Evolutionary conservation across 1,284 basidiomycete genomes (phyloP).

Genomic region (Malassezia sp.): DNA sequence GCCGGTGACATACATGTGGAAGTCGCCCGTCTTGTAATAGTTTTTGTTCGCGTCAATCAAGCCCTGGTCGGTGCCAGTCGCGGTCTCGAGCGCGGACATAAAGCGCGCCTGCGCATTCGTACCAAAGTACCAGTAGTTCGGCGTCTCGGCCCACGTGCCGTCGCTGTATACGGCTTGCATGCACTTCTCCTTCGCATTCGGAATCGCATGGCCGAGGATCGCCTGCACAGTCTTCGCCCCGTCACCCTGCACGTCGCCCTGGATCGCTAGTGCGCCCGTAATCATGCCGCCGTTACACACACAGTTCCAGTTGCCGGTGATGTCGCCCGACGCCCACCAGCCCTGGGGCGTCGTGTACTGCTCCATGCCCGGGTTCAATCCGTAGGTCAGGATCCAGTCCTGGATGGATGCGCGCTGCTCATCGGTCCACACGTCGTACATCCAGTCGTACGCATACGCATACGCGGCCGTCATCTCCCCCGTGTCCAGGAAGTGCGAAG

Average conservation of each 20-base stretch:
- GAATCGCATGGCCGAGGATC: constrained; percentile 59
- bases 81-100: constrained; percentile 66
- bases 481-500: constrained; percentile 80
- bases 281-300: constrained; percentile 87
- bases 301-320: constrained; percentile 98
- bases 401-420: constrained; percentile 64
- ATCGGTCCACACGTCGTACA: constrained; percentile 71
- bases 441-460: constrained; percentile 80
- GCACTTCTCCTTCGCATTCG: constrained; percentile 71
- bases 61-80: constrained; percentile 71
- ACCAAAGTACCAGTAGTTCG: constrained; percentile 57
- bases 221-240: constrained; percentile 60
- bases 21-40: constrained; percentile 65
- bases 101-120: constrained; percentile 89
- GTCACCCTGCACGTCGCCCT: constrained; percentile 59
- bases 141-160: constrained; percentile 88
- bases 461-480: constrained; percentile 62
- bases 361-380: constrained; percentile 52
- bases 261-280: constrained; percentile 76
- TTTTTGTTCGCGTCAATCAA: constrained; percentile 53
- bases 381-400: constrained; percentile 65
- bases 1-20: constrained; percentile 80
- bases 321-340: constrained; percentile 52
- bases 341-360: constrained; percentile 43
- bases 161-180: constrained; percentile 56